These are phyloP conservation scores for Xenosphaeropsis pyriputrescens DNA, from an alignment of 2,329 filamentous ascomycete genomes.

Conservation along the genomic window DNA sequence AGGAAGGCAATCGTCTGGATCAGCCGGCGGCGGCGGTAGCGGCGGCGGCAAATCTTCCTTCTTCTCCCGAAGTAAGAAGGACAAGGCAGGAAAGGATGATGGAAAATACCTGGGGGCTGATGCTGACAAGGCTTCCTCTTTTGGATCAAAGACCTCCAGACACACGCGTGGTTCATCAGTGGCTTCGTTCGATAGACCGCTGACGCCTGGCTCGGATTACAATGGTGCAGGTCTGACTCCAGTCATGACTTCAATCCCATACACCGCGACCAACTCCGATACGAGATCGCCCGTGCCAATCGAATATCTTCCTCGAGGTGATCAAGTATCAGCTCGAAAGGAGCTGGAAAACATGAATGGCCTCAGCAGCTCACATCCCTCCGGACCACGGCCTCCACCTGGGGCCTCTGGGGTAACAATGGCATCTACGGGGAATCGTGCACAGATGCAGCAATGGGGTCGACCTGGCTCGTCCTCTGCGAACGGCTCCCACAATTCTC, in stretches of 20 bases:
- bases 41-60: slow-evolving; percentile 60
- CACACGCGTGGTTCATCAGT: slow-evolving; percentile 61
- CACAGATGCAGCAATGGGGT: slow-evolving; percentile 70
- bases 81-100: slow-evolving; percentile 55
- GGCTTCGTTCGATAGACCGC: slow-evolving; percentile 54
- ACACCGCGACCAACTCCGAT: slow-evolving; percentile 55
- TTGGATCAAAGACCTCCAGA: slow-evolving; percentile 57
- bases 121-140: slow-evolving; percentile 44
- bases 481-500: slow-evolving; percentile 36
- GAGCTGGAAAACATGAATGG: slow-evolving; percentile 35
- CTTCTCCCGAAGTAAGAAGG: slow-evolving; percentile 81
- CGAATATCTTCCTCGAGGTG: slow-evolving; percentile 56
- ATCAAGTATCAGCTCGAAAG: slow-evolving; percentile 46
- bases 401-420: slow-evolving; percentile 45
- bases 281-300: slow-evolving; percentile 55
- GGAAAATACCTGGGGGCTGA: slow-evolving; percentile 35
- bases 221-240: slow-evolving; percentile 61
- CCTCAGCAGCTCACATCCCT: slow-evolving; percentile 34
- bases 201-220: slow-evolving; percentile 42
- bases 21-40: slow-evolving; percentile 36
- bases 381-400: slow-evolving; percentile 44
- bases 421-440: slow-evolving; percentile 51
- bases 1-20: slow-evolving; percentile 60
- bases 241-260: slow-evolving; percentile 77
- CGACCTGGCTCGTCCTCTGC: slow-evolving; percentile 36